Base-by-base conservation (phyloP, 1,284 basidiomycete genomes). In the Volvariella surrecta region DNA sequence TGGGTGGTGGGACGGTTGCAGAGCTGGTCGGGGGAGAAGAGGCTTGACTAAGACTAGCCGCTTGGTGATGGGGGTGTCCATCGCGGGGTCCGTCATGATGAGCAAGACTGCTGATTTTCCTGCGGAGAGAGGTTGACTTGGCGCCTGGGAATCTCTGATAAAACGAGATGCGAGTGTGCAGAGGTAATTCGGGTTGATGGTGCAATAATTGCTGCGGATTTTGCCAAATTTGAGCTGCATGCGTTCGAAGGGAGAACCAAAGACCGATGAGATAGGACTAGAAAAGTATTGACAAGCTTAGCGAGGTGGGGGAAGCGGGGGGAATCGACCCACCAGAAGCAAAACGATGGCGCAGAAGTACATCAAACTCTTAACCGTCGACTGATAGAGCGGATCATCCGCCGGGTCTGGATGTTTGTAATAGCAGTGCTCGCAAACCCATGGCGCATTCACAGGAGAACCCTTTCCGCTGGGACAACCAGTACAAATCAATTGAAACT, bases 201-300 rank as follows among this genome's bases (percentile, higher is more conserved):
- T 35, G 34, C 52, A 93, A 70, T 10, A 93, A 70, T 48, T 83
- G 87, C 55, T 91, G 89, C 2, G 92, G 92, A 57, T 98, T 98
- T 60, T 99, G 94, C 96, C 96, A 99, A 54, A 99, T 99, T 60
- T 99, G 96, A 11, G 89, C 86, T 2, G 96, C 96, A 60, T 99
- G 96, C 0, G 96, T 99, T 37, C 93, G 86, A 15, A 99, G 78
- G 37, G 95, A 98, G 71, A 99, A 99, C 96, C 96, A 99, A 0
- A 99, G 71, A 28, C 96, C 96, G 46, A 99, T 82, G 37, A 96
- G 76, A 63, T 99, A 99, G 0, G 96, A 97, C 91, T 96, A 50
- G 13, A 38, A 31, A 15, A 8, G 30, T 28, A 6, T 28, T 6
- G 30, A 31, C 42, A 48, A 39, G 52, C 46, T 3, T 40, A 43